Conservation (phyloP, 371 early-diverging fungal species). For the Circinella minor region DNA sequence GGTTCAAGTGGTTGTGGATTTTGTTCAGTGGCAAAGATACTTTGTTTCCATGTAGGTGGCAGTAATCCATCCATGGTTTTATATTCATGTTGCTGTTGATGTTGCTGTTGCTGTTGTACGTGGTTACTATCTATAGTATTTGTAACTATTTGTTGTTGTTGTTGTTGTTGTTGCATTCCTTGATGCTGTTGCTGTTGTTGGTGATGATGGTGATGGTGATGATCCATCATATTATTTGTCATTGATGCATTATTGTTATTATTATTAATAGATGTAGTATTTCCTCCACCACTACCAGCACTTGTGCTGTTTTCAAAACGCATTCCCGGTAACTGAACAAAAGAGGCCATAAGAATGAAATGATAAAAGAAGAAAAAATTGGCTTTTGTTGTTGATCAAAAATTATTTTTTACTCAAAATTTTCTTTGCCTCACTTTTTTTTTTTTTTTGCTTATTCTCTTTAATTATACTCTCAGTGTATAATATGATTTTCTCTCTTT, state of each 20-base stretch:
- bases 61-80: not conserved
- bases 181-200: not conserved
- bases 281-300: not conserved
- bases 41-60: slow-evolving; percentile 12
- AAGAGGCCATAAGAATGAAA: not conserved
- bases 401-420: too few species aligned
- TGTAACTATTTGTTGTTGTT: not conserved
- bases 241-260: not conserved
- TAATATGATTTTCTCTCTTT: slow-evolving; percentile 2
- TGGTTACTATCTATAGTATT: not conserved
- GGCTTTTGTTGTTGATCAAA: not conserved
- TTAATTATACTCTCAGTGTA: not conserved
- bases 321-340: slow-evolving; percentile 11
- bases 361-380: not conserved
- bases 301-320: not conserved
- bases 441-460: too few species aligned
- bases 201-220: not conserved
- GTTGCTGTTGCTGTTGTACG: not conserved
- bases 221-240: not conserved
- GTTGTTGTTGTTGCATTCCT: not conserved
- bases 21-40: slow-evolving; percentile 2
- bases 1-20: slow-evolving; percentile 14
- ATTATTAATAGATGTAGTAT: not conserved
- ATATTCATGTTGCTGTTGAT: not conserved
- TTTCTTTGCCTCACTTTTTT: too few species aligned